phyloP scores from a whole-genome alignment of 305 asterid species.

The Salvia sclarea region DNA sequence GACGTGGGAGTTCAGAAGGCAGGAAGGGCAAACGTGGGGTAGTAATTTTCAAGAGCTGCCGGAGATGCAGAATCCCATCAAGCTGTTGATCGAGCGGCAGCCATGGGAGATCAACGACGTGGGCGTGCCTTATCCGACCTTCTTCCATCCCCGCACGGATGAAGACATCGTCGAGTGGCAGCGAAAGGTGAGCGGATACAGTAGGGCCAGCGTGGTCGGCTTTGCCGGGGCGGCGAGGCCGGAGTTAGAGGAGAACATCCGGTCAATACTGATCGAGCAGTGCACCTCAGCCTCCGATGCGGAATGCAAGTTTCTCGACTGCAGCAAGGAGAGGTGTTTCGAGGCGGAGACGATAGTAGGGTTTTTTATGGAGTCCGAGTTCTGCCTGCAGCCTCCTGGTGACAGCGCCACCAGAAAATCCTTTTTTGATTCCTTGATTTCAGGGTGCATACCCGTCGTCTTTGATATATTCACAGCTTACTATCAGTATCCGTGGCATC shows the following conservation, averaged over 20 bases:
- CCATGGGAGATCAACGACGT: slow-evolving; percentile 67
- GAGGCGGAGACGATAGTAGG: slow-evolving; percentile 43
- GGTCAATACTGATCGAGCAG: slow-evolving; percentile 51
- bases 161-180: slow-evolving; percentile 64
- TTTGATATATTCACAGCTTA: slow-evolving; percentile 70
- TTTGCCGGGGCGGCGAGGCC: slow-evolving; percentile 75
- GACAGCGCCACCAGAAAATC: slow-evolving; percentile 79
- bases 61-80: slow-evolving; percentile 70
- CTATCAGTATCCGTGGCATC: slow-evolving; percentile 80
- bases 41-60: slow-evolving; percentile 56
- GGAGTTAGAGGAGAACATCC: slow-evolving; percentile 40
- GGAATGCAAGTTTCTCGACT: slow-evolving; percentile 45
- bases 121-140: slow-evolving; percentile 73
- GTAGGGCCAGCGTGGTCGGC: slow-evolving; percentile 42
- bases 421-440: slow-evolving; percentile 59
- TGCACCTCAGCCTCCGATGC: slow-evolving; percentile 42
- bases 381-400: slow-evolving; percentile 77
- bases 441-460: slow-evolving; percentile 67
- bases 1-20: slow-evolving; percentile 69
- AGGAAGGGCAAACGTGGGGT: slow-evolving; percentile 51
- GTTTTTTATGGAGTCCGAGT: slow-evolving; percentile 56
- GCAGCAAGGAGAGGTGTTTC: slow-evolving; percentile 50
- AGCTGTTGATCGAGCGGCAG: slow-evolving; percentile 63
- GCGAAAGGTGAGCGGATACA: slow-evolving; percentile 34
- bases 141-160: slow-evolving; percentile 67